Evolutionary conservation across 2,329 filamentous ascomycete species (phyloP).

Genomic region (Stachybotrys chartarum): DNA sequence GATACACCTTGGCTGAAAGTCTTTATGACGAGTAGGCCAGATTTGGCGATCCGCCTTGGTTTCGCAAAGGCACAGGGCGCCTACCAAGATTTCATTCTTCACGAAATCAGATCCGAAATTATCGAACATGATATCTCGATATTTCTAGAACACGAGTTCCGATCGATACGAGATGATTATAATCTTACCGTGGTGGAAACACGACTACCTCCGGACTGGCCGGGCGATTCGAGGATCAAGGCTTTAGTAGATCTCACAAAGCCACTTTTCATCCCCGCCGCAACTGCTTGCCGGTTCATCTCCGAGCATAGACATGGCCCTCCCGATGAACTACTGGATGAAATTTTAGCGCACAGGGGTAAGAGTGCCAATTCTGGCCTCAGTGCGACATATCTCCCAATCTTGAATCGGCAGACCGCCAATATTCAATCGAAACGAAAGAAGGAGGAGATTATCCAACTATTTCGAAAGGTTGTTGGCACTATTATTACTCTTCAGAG

Average conservation of each 20-base stretch:
- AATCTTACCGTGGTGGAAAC: background rate
- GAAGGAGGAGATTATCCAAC: conserved; percentile 5
- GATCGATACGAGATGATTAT: background rate
- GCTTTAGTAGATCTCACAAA: conserved; percentile 18
- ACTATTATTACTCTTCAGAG: conserved; percentile 19
- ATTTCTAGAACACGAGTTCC: conserved; percentile 15
- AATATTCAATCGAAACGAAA: background rate
- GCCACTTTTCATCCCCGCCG: conserved; percentile 27
- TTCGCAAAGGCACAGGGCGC: conserved; percentile 19
- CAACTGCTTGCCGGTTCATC: conserved; percentile 22
- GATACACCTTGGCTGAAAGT: conserved; percentile 17
- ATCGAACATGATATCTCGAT: conserved; percentile 27
- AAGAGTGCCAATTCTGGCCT: background rate
- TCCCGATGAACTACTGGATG: conserved; percentile 11
- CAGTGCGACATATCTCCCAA: background rate
- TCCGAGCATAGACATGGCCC: conserved; percentile 7
- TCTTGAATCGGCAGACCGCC: background rate
- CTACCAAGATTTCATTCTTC: conserved; percentile 21
- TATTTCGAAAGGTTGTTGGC: conserved; percentile 21
- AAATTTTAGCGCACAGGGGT: conserved; percentile 9
- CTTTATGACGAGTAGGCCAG: conserved; percentile 34
- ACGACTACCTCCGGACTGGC: conserved; percentile 18
- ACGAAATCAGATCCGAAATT: conserved; percentile 20
- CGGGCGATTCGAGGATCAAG: conserved; percentile 4
- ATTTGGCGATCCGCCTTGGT: conserved; percentile 24